Conservation (phyloP, 345 rosid species). For the Stellera chamaejasme region DNA sequence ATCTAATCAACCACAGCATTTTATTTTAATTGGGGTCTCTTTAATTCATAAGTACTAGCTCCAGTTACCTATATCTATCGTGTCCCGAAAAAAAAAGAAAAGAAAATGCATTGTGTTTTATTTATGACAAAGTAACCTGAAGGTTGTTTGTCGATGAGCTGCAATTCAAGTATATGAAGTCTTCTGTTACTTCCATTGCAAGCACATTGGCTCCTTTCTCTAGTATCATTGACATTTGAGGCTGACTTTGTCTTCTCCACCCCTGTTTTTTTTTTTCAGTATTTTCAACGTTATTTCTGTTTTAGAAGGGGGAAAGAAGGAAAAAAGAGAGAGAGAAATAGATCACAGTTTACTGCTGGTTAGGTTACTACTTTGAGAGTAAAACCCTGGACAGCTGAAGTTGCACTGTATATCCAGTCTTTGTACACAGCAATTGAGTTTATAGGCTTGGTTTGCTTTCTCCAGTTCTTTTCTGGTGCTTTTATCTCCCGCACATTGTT, state of each 20-base stretch:
- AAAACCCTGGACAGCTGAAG: constrained; percentile 56
- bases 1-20: constrained; percentile 23
- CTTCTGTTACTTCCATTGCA: constrained; percentile 75
- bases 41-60: not conserved
- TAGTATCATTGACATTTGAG: constrained; percentile 45
- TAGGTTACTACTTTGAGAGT: constrained; percentile 50
- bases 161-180: constrained; percentile 72
- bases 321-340: not conserved
- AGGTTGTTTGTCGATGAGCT: constrained; percentile 61
- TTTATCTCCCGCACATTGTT: constrained; percentile 64
- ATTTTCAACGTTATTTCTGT: constrained; percentile 4
- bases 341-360: not conserved
- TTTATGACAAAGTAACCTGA: constrained; percentile 36
- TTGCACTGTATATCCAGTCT: constrained; percentile 80
- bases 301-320: not conserved
- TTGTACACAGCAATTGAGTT: constrained; percentile 56
- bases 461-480: constrained; percentile 64
- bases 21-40: not conserved
- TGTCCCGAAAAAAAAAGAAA: too few relatives aligned
- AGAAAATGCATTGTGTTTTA: too few relatives aligned
- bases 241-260: constrained; percentile 55
- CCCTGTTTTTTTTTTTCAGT: constrained; percentile 41
- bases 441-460: constrained; percentile 53
- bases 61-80: not conserved
- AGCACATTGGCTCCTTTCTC: constrained; percentile 43